Percentiles rank a stretch among this genome's conserved stretches.
These are phyloP conservation scores for Singerocomus inundabilis DNA, from an alignment of 1,284 basidiomycete genomes.

Conservation along the genomic window DNA sequence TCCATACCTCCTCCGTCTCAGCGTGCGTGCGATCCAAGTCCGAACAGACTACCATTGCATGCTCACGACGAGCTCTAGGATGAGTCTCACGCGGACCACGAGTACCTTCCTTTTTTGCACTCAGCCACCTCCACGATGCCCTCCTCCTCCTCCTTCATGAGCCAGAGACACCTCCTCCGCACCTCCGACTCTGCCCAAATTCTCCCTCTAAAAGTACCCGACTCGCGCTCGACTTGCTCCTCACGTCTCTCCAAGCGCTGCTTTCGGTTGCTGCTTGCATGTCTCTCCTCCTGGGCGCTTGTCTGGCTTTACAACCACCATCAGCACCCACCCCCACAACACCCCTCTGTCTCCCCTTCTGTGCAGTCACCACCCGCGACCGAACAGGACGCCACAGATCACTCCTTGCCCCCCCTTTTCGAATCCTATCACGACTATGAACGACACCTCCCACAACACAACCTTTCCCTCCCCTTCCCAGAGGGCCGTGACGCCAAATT, in stretches of 20 bases:
- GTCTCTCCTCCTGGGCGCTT: slow-evolving; percentile 13
- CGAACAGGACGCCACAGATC: slow-evolving; percentile 2
- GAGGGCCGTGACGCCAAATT: slow-evolving; percentile 46
- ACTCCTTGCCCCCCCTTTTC: slow-evolving; percentile 45
- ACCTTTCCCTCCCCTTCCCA: slow-evolving; percentile 38
- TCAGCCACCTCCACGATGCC: slow-evolving; percentile 16
- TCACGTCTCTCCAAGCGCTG: slow-evolving; percentile 17
- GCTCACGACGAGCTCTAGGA: too few species aligned
- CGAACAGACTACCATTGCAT: too few species aligned
- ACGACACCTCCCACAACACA: slow-evolving; percentile 45
- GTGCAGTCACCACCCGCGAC: too few species aligned
- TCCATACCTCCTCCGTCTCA: too few species aligned
- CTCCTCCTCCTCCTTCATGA: background rate
- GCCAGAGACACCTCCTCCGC: slow-evolving; percentile 11
- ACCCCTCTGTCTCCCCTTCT: too few species aligned
- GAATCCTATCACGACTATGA: slow-evolving; percentile 46
- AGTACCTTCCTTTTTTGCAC: too few species aligned
- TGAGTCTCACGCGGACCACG: too few species aligned
- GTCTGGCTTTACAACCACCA: slow-evolving; percentile 21
- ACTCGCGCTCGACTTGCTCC: slow-evolving; percentile 7
- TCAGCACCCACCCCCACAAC: too few species aligned
- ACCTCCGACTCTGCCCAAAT: slow-evolving; percentile 9
- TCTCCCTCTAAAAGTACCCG: slow-evolving; percentile 19
- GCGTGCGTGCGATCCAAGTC: too few species aligned
- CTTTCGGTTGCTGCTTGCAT: slow-evolving; percentile 23